Evolutionary conservation across 1,139 yeast species (phyloP).

Genomic region (Kodamaea sp.): DNA sequence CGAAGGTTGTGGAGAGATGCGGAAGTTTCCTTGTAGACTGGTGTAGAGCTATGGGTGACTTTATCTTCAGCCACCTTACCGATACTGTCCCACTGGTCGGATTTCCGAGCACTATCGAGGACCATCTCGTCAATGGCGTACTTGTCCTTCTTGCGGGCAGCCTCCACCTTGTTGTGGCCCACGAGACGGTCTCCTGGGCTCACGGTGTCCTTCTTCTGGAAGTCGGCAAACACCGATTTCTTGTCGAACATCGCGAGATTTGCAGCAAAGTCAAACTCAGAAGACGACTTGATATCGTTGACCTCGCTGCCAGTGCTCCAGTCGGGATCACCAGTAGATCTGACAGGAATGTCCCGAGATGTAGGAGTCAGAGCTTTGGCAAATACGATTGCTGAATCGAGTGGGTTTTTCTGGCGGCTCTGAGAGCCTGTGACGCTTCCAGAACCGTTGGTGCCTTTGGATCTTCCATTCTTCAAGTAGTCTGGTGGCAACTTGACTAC

Average conservation of each 20-base stretch:
- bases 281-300: slow-evolving; percentile 47
- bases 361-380: slow-evolving; percentile 18
- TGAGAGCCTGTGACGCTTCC: slow-evolving; percentile 6
- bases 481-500: slow-evolving; percentile 51
- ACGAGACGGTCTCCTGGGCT: slow-evolving; percentile 68
- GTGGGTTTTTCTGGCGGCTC: no score
- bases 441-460: slow-evolving; percentile 17
- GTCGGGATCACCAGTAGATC: slow-evolving; percentile 23
- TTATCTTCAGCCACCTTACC: slow-evolving; percentile 20
- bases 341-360: slow-evolving; percentile 1
- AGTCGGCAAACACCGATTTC: slow-evolving; percentile 73
- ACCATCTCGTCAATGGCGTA: slow-evolving; percentile 79
- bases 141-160: slow-evolving; percentile 34
- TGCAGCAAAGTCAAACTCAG: slow-evolving; percentile 86
- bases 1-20: slow-evolving; percentile 15
- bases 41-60: slow-evolving; percentile 8
- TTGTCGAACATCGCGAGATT: slow-evolving; percentile 85
- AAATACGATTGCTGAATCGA: slow-evolving; percentile 32
- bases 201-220: slow-evolving; percentile 63
- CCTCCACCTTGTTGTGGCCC: slow-evolving; percentile 62
- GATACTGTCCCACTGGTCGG: slow-evolving; percentile 59
- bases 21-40: slow-evolving; percentile 6
- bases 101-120: slow-evolving; percentile 39
- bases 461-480: slow-evolving; percentile 20
- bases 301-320: slow-evolving; percentile 54